A percentile compares a stretch with the other conserved stretches of the same genome.
phyloP scores from a whole-genome alignment of 163 green algal species.

The Volvox carteri region DNA sequence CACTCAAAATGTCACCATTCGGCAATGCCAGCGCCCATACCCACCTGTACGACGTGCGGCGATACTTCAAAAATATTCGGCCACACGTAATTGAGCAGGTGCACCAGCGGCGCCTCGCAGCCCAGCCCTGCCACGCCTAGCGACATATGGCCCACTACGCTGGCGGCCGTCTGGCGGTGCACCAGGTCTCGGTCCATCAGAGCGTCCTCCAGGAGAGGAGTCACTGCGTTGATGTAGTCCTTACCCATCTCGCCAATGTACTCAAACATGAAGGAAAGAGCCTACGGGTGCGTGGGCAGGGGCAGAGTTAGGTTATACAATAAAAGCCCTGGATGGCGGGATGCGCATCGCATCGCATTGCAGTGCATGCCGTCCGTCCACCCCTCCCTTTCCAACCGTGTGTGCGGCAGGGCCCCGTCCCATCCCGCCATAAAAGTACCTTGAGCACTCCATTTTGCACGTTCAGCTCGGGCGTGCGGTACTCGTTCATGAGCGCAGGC shows the following conservation, averaged over 20 bases:
- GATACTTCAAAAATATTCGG: constrained; percentile 99
- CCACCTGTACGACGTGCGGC: constrained; percentile 93
- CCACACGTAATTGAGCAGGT: constrained; percentile 99
- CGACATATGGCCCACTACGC: constrained; percentile 93
- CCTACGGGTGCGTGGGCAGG: no score
- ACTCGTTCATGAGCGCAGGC: constrained; percentile 99
- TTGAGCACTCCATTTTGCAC: constrained; percentile 99
- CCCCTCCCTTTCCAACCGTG: no score
- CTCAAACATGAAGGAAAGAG: constrained; percentile 99
- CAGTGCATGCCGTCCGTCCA: no score
- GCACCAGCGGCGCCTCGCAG: constrained; percentile 96
- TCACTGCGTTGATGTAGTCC: constrained; percentile 95
- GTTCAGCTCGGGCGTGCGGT: constrained; percentile 97
- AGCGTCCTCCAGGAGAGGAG: constrained; percentile 96
- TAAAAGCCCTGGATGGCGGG: no score
- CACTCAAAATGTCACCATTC: no score
- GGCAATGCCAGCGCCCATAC: no score
- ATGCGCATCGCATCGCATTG: no score
- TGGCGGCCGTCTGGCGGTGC: constrained; percentile 93
- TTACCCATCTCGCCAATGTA: constrained; percentile 99
- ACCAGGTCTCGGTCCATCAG: constrained; percentile 89
- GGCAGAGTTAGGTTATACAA: no score
- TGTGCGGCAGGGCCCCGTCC: neutral
- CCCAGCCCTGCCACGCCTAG: constrained; percentile 94
- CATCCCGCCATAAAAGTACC: constrained; percentile 32